Percentiles rank a stretch among this genome's conserved stretches.
phyloP scores from a whole-genome alignment of 345 rosid species.

The Rubroshorea leprosula region DNA sequence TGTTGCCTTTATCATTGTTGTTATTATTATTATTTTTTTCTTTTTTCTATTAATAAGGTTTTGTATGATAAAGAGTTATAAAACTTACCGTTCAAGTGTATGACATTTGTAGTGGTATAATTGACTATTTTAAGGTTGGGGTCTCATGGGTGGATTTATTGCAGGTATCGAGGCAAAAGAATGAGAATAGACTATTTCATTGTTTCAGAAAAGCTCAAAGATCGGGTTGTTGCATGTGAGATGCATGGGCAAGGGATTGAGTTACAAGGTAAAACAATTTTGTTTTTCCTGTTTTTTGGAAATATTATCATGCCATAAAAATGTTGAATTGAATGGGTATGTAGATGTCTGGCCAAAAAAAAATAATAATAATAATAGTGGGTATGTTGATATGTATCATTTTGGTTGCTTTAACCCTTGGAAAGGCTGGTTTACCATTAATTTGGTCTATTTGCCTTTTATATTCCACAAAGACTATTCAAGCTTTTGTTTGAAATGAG shows the following conservation, averaged over 20 bases:
- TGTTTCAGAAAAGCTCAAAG: constrained; percentile 64
- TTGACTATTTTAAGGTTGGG: constrained; percentile 4
- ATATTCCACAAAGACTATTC: too few species aligned
- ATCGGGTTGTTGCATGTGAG: constrained; percentile 58
- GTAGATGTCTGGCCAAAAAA: too few species aligned
- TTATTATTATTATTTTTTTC: background rate
- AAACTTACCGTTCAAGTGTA: background rate
- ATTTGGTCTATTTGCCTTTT: background rate
- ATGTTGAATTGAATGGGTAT: too few species aligned
- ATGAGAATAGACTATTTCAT: constrained; percentile 88
- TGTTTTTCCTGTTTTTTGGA: background rate
- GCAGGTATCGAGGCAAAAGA: constrained; percentile 87
- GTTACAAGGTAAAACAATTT: constrained; percentile 47
- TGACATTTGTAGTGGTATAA: background rate
- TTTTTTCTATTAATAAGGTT: background rate
- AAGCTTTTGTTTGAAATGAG: too few species aligned
- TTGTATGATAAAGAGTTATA: background rate
- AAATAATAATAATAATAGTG: too few species aligned
- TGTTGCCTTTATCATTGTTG: too few species aligned
- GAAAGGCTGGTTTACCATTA: background rate
- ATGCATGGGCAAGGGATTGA: constrained; percentile 83
- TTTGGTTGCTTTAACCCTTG: too few species aligned
- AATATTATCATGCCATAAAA: background rate
- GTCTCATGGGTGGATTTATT: constrained; percentile 13
- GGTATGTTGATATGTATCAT: too few species aligned